Evolutionary conservation across 306 rosid species (phyloP).

Genomic region (Acacia crassicarpa): DNA sequence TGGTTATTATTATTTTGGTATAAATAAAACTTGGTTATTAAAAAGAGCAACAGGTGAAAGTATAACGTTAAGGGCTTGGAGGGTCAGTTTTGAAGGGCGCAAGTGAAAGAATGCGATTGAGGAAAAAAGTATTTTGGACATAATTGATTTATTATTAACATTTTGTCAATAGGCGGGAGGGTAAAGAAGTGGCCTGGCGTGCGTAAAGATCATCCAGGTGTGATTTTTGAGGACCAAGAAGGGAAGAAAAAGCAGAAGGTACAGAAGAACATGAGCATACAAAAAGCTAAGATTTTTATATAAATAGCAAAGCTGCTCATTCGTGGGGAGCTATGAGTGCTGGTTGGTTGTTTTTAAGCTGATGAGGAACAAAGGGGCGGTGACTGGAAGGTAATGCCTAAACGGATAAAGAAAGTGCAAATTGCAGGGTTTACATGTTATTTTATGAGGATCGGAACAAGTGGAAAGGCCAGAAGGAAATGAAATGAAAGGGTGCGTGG

Average conservation of each 20-base stretch:
- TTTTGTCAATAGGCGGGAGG: not conserved
- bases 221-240: not conserved
- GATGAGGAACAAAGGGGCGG: not conserved
- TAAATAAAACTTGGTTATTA: too few species aligned
- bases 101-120: not conserved
- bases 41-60: too few species aligned
- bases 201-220: slow-evolving; percentile 21
- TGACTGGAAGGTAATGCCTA: not conserved
- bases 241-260: not conserved
- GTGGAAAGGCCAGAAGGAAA: not conserved
- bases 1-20: too few species aligned
- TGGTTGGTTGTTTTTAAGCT: not conserved
- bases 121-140: not conserved
- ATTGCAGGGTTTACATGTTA: slow-evolving; percentile 23
- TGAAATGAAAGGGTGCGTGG: not conserved
- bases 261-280: not conserved
- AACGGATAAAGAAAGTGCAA: slow-evolving; percentile 28
- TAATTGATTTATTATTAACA: not conserved
- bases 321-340: not conserved
- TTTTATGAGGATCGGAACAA: slow-evolving; percentile 15
- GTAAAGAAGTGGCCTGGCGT: slow-evolving; percentile 27
- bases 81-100: too few species aligned
- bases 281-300: slow-evolving; percentile 6
- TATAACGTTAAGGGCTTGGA: too few species aligned
- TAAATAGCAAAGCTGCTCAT: not conserved